Percentiles rank a stretch among this genome's conserved stretches.
phyloP scores from a whole-genome alignment of 2,329 filamentous ascomycete genomes.

The Cordyceps tenuipes region DNA sequence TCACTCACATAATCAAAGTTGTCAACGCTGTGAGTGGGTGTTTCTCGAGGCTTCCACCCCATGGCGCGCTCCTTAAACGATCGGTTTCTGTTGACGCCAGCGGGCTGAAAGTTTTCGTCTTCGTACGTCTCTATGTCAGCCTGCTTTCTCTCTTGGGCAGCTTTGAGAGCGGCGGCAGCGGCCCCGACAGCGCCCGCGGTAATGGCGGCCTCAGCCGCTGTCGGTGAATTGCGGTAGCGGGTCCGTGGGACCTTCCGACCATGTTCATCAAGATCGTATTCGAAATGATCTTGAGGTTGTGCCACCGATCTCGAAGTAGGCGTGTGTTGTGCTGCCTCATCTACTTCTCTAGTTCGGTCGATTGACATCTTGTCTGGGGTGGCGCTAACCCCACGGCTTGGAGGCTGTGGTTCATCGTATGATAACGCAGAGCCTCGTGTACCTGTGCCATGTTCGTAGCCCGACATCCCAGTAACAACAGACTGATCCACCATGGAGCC shows the following conservation, averaged over 20 bases:
- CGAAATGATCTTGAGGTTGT: conserved; percentile 39
- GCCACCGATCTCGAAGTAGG: conserved; percentile 29
- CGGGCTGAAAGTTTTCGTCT: conserved; percentile 34
- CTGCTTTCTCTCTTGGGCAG: conserved; percentile 39
- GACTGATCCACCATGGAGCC: conserved; percentile 64
- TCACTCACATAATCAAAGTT: conserved; percentile 39
- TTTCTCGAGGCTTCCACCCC: conserved; percentile 45
- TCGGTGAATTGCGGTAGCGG: conserved; percentile 42
- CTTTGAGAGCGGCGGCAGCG: conserved; percentile 43
- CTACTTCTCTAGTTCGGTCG: conserved; percentile 29
- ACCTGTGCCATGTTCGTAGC: conserved; percentile 34
- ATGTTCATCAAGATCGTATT: conserved; percentile 52
- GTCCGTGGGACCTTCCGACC: conserved; percentile 44
- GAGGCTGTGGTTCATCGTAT: conserved; percentile 22
- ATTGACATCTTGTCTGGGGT: conserved; percentile 36
- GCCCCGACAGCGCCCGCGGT: conserved; percentile 47
- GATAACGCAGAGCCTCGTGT: conserved; percentile 29
- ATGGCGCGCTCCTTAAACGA: conserved; percentile 59
- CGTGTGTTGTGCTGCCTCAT: conserved; percentile 33
- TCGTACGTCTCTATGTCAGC: conserved; percentile 25
- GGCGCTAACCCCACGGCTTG: conserved; percentile 28
- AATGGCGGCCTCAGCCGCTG: conserved; percentile 49
- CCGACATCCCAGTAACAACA: conserved; percentile 54
- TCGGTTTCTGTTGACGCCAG: conserved; percentile 49
- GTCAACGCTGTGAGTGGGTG: conserved; percentile 52